These are phyloP conservation scores for Phytophthora hibernalis DNA, from an alignment of 352 stramenopile genomes.

Conservation along the genomic window DNA sequence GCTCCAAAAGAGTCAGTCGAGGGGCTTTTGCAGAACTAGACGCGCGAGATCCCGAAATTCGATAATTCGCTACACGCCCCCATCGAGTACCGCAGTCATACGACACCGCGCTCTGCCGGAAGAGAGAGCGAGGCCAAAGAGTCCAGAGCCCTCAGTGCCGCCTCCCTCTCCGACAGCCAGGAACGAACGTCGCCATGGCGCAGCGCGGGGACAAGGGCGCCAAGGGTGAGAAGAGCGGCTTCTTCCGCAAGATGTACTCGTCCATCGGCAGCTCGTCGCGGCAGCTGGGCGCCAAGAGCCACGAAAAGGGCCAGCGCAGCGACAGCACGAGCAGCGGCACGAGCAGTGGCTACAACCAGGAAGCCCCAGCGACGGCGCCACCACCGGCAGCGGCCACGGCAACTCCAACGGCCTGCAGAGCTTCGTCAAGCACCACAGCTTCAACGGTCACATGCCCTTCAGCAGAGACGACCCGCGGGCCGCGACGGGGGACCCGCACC, in stretches of 20 bases:
- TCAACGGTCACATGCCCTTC: conserved; percentile 77
- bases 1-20: conserved; percentile 36
- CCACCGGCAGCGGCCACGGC: conserved; percentile 43
- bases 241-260: conserved; percentile 72
- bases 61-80: conserved; percentile 5
- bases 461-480: conserved; percentile 38
- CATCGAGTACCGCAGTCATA: conserved; percentile 34
- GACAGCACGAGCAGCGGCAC: conserved; percentile 45
- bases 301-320: conserved; percentile 43
- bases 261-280: conserved; percentile 62
- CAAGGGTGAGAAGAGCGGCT: conserved; percentile 56
- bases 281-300: conserved; percentile 32
- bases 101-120: conserved; percentile 31
- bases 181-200: conserved; percentile 35
- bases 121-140: conserved; percentile 23
- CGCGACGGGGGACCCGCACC: conserved; percentile 34
- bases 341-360: conserved; percentile 42
- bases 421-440: conserved; percentile 73
- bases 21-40: conserved; percentile 25
- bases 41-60: conserved; percentile 20
- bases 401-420: conserved; percentile 34
- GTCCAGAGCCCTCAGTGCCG: conserved; percentile 13
- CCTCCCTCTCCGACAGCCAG: conserved; percentile 5
- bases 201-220: conserved; percentile 46
- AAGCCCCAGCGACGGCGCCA: conserved; percentile 42